Evolutionary conservation across 202 grass and related monocot genomes (phyloP).

Genomic region (Brachypodium distachyon): DNA sequence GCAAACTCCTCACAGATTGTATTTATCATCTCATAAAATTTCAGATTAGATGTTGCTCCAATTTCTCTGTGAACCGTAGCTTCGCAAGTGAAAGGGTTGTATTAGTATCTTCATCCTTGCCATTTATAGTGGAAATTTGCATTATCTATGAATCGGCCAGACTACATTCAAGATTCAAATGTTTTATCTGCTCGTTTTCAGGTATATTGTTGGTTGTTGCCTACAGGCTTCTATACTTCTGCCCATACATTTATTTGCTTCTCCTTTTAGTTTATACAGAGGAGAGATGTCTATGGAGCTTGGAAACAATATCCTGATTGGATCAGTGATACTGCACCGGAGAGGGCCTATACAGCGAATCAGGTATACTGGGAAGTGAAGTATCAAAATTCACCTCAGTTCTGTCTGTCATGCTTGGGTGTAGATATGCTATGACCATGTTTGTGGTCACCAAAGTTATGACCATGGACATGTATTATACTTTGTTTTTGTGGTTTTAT

Average conservation of each 20-base stretch:
- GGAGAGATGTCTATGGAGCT: constrained; percentile 91
- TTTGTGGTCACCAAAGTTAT: constrained; percentile 4
- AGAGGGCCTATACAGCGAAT: constrained; percentile 65
- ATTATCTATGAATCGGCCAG: constrained; percentile 73
- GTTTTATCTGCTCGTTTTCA: constrained; percentile 67
- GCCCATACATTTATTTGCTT: not conserved
- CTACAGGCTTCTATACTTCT: constrained; percentile 6
- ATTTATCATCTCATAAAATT: no score
- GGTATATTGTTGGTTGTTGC: constrained; percentile 37
- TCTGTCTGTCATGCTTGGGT: not conserved
- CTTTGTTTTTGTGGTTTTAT: constrained; percentile 20
- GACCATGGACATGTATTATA: not conserved
- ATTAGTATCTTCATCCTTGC: no score
- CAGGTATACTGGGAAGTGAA: constrained; percentile 40
- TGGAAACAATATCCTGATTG: constrained; percentile 96
- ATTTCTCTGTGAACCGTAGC: no score
- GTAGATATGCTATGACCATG: not conserved
- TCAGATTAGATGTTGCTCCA: no score
- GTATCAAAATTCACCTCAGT: not conserved
- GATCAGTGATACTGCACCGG: constrained; percentile 73
- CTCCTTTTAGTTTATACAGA: constrained; percentile 41
- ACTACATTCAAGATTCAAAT: constrained; percentile 84
- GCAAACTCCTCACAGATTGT: no score
- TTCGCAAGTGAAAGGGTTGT: no score
- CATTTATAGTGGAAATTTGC: constrained; percentile 99